Percentiles rank a stretch among this genome's conserved stretches.
Conservation (phyloP, 345 rosid species). For the Turritis glabra region DNA sequence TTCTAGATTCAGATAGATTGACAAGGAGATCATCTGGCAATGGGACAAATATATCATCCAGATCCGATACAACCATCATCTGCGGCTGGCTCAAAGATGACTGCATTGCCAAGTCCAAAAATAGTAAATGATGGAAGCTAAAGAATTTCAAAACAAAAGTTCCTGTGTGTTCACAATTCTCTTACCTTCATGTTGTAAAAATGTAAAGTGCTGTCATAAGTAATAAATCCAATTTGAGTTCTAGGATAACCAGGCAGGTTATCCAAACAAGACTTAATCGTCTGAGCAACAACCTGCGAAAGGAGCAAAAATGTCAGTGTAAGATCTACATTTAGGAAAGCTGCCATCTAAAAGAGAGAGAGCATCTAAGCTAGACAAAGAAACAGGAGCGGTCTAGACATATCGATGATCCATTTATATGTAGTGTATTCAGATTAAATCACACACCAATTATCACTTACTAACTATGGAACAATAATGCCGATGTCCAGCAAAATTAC, state of each 20-base stretch:
- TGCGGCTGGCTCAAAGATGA: slow-evolving; percentile 97
- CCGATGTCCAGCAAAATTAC: slow-evolving; percentile 11
- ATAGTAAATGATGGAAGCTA: slow-evolving; percentile 1
- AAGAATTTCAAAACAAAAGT: slow-evolving; percentile 8
- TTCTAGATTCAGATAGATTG: slow-evolving; percentile 95
- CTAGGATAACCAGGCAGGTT: slow-evolving; percentile 94
- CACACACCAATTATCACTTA: neutral
- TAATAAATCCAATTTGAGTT: slow-evolving; percentile 98
- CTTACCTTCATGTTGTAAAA: slow-evolving; percentile 98
- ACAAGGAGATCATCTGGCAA: slow-evolving; percentile 98
- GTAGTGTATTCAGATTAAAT: slow-evolving; percentile 7
- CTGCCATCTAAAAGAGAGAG: slow-evolving; percentile 6
- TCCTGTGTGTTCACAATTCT: slow-evolving; percentile 18
- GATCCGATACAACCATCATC: slow-evolving; percentile 98
- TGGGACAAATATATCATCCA: slow-evolving; percentile 90
- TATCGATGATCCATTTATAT: neutral
- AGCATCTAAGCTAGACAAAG: slow-evolving; percentile 1
- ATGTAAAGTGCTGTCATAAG: slow-evolving; percentile 95
- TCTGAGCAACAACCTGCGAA: slow-evolving; percentile 85
- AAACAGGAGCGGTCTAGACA: neutral
- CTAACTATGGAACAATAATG: slow-evolving; percentile 3
- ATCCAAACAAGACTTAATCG: slow-evolving; percentile 94
- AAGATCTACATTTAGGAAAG: slow-evolving; percentile 5
- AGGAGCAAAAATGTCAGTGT: slow-evolving; percentile 8
- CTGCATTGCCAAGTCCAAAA: slow-evolving; percentile 52